Base-by-base conservation (phyloP, 352 stramenopile species). In the Blastocystis sp. region DNA sequence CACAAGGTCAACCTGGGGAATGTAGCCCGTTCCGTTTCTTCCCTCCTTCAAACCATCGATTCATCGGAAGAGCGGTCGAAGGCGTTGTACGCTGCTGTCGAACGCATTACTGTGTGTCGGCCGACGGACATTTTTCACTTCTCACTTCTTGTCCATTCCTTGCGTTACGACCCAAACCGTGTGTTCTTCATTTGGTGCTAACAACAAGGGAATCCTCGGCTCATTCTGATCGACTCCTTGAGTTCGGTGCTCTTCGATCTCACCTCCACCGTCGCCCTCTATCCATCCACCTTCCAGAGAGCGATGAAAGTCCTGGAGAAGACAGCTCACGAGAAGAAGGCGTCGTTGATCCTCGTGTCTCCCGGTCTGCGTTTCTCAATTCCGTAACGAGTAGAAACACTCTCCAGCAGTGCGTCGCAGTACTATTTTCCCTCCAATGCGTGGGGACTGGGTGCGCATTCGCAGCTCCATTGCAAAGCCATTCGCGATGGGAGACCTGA, bases 221-320 rank as follows among this genome's bases (percentile, higher is more conserved):
- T 81, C n/a, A n/a, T 81, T 42, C 40, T 81, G 1, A 29, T 81
- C 16, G 69, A 81, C 24, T 81, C 69, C 4, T 44, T 81, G 9
- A 64, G 69, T 44, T 29, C 69, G n/a, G 36, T 63, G 24, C 18
- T 81, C 2, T 81, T 48, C 51, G 69, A 81, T 61, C 36, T 81
- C 24, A 32, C 40, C 4, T 48, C 29, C 38, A 61, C 53, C n/a
- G 53, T 59, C 32, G n/a, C 51, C 3, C 2, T 27, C 7, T 59
- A 3, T 59, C 32, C 3, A 32, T 59, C 51, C 7, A 14, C 51
- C 3, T 59, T 59, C 32, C 51, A 59, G 32, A 59, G 7, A 3
- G 51, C 51, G 11, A 59, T 59, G 51, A 59, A 59, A 59, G 51
- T 27, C n/a, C 11, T 59, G 11, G 7, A 18, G 34, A 49, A 9